Base-by-base conservation (phyloP, 352 stramenopile genomes). In the Phytophthora ramorum region DNA sequence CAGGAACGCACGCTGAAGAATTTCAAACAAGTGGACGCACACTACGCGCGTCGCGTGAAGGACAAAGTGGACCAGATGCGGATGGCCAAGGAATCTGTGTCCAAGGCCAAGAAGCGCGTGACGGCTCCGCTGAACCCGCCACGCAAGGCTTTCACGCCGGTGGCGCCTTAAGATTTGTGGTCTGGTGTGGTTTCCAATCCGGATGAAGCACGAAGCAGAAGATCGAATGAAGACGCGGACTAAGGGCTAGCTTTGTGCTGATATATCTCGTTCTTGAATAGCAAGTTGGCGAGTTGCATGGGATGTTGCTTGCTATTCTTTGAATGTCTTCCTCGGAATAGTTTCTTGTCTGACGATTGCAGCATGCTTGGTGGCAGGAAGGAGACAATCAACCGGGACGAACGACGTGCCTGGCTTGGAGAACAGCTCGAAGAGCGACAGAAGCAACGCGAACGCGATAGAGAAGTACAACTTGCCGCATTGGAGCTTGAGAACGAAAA, bases 391-490 rank as follows among this genome's bases (percentile, higher is more conserved):
- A 49, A 66, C 14, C 73, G 63, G 1, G 41, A 75, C 0, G 58
- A 74, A 37, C 75, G 83, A 7, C 72, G 87, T 14, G 71, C 62
- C 8, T 91, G 81, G 79, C 58, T 91, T 37, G 63, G 65, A 8
- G 65, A 80, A 28, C 76, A 89, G 63, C 66, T 86, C 7, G 43
- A 79, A 4, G 68, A 85, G 38, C 72, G 82, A 2, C 66, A 71
- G 20, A 75, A 79, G 26, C 71, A 84, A 22, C 69, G 75, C 3
- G 66, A 83, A 9, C 70, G 79, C 6, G 71, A 77, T 12, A 58
- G 73, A 16, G 49, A 67, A 1, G 47, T 80, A 41, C 63, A 75
- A 45, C 56, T 61, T 2, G 47, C 46, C 22, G 78, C 78, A 32
- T 49, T 79, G 9, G 47, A 80, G 32, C 40, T 71, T 8, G 68